Base-by-base conservation (phyloP, 1,284 basidiomycete species). In the Tilletia walkeri region DNA sequence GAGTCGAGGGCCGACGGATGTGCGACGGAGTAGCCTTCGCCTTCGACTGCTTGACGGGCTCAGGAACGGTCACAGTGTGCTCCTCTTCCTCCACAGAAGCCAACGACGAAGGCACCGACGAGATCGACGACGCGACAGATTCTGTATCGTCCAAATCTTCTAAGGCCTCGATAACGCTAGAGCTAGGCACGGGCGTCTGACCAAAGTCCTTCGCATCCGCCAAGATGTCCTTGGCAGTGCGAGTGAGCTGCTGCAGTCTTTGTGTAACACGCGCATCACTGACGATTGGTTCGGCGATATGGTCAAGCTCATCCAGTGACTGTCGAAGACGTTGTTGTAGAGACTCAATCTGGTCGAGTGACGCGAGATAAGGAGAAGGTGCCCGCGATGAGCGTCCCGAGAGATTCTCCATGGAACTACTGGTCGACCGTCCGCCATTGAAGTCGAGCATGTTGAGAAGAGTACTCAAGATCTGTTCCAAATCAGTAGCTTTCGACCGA, bases 111-210 rank as follows among this genome's bases (percentile, higher is more conserved):
- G 49, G 41, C 9, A 56, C 24, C 12, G 67, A 68, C 24, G 67
- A 59, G 67, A 24, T 34, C 14, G 67, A 34, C 10, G 67, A 68
- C 5, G 53, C 45, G 12, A 54, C 50, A 30, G 67, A 68, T 24
- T 30, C 67, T 4, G 67, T 49, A 54, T 68, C 67, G 67, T 68
- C 67, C 20, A 54, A 18, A 36, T 50, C 67, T 12, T 68, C 67
- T 4, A 59, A 20, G 16, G 24, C 39, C 6, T 45, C n/a, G 34
- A 34, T n/a, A n/a, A 56, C 12, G 20, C 20, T 36, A 14, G 59
- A 36, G 20, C 20, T 34, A 14, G 59, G 36, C 30, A 63, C 59
- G 34, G 59, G 30, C 30, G 34, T 63, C 2, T 39, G 30, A n/a
- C 59, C 59, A 39, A 63, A 63, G 36, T 63, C 59, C n/a, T 41